These are phyloP conservation scores for Dictyostelium purpureum DNA, from an alignment of 78 protist species.

Conservation along the genomic window DNA sequence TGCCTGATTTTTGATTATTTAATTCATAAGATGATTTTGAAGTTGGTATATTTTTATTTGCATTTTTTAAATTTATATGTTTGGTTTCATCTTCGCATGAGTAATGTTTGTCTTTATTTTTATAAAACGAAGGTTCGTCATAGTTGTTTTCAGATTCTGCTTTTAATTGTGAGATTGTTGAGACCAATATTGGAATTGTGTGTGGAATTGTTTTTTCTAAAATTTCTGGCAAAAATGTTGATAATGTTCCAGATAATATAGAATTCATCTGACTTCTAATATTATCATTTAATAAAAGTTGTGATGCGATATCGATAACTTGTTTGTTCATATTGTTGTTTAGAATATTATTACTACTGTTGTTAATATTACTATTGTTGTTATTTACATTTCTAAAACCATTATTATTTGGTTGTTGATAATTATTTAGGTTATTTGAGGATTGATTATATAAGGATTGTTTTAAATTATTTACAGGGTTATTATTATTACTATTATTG, in stretches of 20 bases:
- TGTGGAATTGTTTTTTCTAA: constrained; percentile 51
- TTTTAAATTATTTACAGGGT: not conserved
- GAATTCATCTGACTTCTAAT: not conserved
- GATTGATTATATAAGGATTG: not conserved
- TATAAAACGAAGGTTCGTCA: constrained; percentile 21
- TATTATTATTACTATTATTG: constrained; percentile 9
- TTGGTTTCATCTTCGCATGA: not conserved
- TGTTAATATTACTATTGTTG: not conserved
- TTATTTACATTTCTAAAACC: not conserved
- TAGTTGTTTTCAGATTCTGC: not conserved
- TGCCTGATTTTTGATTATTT: not conserved
- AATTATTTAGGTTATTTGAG: not conserved
- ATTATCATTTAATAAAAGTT: constrained; percentile 26
- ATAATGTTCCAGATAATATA: constrained; percentile 17
- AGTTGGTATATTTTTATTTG: not conserved
- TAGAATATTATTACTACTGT: not conserved
- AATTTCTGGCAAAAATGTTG: constrained; percentile 36
- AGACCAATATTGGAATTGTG: constrained; percentile 49
- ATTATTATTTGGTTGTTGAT: not conserved
- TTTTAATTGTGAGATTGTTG: constrained; percentile 32
- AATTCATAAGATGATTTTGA: not conserved
- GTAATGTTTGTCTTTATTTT: constrained; percentile 1
- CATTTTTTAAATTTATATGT: not conserved
- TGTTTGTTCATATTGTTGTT: constrained; percentile 18
- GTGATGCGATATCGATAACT: constrained; percentile 23